Evolutionary conservation across 179 eudicot genomes (phyloP), one percentile per base, ranked within the genome.

Genomic region (Gypsophila paniculata): DNA sequence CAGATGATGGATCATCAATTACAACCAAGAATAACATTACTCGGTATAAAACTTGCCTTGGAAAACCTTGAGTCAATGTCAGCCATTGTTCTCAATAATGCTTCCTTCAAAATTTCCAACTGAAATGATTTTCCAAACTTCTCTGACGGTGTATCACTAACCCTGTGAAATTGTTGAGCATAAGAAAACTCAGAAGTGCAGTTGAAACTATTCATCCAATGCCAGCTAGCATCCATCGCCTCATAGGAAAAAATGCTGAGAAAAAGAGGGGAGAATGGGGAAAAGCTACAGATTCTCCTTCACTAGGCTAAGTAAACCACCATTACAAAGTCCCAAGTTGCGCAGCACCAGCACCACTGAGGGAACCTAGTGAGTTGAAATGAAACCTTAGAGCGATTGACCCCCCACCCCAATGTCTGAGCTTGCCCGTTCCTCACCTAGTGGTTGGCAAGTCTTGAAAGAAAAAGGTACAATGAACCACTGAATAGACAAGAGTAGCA

Each of bases 61-160:
- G 96, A 86, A 75, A 94, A 89, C 69, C 85, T 72, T 25, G 85
- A 72, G 67, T 94, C 99, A 79, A 94, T 84, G 83, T 94, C 97
- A 71, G 81, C 81, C 68, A 90, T 82, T 71, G 96, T 85, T 84
- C 89, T 89, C 70, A 88, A 67, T 80, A 94, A 81, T 58, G 99
- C 87, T 75, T 94, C 97, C 83, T 85, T 90, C 82, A 94, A 76
- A 79, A 94, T 86, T 77, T 94, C 88, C 86, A 91, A 82, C 78
- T 86, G 91, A 82, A 88, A 85, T 18, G 93, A 82, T 70, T 79
- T 86, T 76, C 81, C 89, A 78, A 74, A 78, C 23, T 78, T 75
- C 53, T 82, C 83, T 54, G 85, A 70, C 51, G 80, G 53, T 38
- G 79, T 73, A 76, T 84, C 78, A 82, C 78, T 89, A 74, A 81